Evolutionary conservation across 2,329 filamentous ascomycete species (phyloP), one percentile per base, ranked within the genome.

Genomic region (Chaetomium olivaceum): DNA sequence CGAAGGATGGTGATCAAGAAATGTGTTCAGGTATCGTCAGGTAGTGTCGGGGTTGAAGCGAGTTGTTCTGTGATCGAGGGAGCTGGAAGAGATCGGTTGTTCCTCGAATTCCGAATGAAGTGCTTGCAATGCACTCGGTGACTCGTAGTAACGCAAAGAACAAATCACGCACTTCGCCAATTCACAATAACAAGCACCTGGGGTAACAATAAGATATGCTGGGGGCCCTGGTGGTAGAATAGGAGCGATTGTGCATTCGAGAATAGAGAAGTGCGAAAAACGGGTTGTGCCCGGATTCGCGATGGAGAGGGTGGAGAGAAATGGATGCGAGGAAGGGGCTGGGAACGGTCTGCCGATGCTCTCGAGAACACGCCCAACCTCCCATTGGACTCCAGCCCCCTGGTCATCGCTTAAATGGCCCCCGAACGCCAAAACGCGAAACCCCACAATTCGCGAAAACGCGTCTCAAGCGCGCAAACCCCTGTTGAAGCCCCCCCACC

Each of bases 281-380:
- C n/a, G 52, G 55, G 56, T 60, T 62, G 52, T 54, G 51, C 36
- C 31, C 29, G 57, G 66, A 39, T 61, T 58, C 48, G 64, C 25
- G 43, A 64, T 58, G 43, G 58, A 50, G 63, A 52, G 67, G 63
- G 65, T 65, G 65, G 61, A 63, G 65, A 65, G 62, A 66, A 64
- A 67, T 56, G 56, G 48, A 66, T 50, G 66, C 64, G 62, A 62
- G 60, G 68, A 68, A 70, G 70, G 67, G 70, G 70, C 67, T 71
- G 68, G 70, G 70, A 50, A 55, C 63, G 60, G 64, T 70, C 69
- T 63, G 62, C 62, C 48, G 36, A 57, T 31, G 60, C 55, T 71
- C 66, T 58, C 61, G n/a, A 56, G 57, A 33, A 50, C 64, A 66
- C 58, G 55, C 36, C 68, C 69, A 70, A 52, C 69, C 69, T 67